Conservation (phyloP, 208 protist species). For the Acanthamoeba royreba region DNA sequence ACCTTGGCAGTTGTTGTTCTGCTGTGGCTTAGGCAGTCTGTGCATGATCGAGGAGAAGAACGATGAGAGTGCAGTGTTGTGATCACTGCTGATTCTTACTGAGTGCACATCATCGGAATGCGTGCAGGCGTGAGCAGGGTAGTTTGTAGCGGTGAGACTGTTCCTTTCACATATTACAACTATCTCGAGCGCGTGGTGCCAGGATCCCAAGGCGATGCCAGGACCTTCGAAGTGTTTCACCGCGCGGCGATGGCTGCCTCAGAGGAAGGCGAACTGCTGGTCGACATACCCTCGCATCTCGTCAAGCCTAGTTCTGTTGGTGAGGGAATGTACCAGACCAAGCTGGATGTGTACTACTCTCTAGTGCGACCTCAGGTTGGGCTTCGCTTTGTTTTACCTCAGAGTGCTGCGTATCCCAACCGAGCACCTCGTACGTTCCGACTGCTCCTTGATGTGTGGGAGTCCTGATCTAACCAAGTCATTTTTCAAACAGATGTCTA, state of each 20-base stretch:
- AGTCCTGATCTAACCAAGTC: not conserved
- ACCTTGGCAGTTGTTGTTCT: too few relatives aligned
- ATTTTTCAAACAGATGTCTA: slow-evolving; percentile 50
- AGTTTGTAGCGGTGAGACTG: not conserved
- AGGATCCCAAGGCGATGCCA: not conserved
- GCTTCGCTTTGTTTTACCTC: not conserved
- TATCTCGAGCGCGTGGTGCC: slow-evolving; percentile 10
- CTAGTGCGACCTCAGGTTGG: not conserved
- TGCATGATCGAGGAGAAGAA: too few relatives aligned
- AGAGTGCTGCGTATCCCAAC: not conserved
- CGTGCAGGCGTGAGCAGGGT: not conserved
- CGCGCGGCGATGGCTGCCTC: slow-evolving; percentile 42
- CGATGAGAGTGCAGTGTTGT: too few relatives aligned
- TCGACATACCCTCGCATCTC: slow-evolving; percentile 54
- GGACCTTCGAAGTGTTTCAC: slow-evolving; percentile 48
- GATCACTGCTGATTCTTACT: not conserved
- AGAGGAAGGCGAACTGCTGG: slow-evolving; percentile 54
- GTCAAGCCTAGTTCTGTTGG: not conserved
- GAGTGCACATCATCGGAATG: not conserved
- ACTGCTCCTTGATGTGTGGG: not conserved
- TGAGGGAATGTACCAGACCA: not conserved
- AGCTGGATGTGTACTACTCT: not conserved
- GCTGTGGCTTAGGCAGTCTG: too few relatives aligned
- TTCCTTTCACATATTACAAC: not conserved
- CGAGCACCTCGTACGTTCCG: not conserved